A percentile compares a stretch with the other conserved stretches of the same genome.
Conservation (phyloP, 495 filamentous ascomycete genomes). For the Xylaria venustula region DNA sequence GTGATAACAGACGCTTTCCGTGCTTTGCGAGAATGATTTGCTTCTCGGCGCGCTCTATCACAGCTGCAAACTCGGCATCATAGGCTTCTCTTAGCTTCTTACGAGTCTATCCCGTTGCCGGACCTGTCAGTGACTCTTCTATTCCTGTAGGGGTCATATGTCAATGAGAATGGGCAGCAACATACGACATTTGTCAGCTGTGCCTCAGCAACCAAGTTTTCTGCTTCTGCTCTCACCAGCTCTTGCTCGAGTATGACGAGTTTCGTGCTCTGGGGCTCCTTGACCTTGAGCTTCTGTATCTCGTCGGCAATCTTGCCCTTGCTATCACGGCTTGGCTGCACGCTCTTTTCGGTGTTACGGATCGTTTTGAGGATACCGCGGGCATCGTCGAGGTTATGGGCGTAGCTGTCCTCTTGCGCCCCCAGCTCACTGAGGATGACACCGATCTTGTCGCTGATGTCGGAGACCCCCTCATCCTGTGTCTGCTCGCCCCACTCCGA, state of each 20-base stretch:
- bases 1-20: constrained; percentile 76
- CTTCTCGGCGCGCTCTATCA: constrained; percentile 94
- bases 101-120: constrained; percentile 59
- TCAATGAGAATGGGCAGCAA: neutral
- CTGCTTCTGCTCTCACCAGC: constrained; percentile 90
- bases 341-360: constrained; percentile 84
- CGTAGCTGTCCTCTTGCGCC: constrained; percentile 86
- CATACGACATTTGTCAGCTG: constrained; percentile 90
- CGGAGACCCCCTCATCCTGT: constrained; percentile 77
- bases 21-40: constrained; percentile 90
- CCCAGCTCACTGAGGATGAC: constrained; percentile 89
- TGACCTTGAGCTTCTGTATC: constrained; percentile 82
- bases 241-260: constrained; percentile 89
- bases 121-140: constrained; percentile 12
- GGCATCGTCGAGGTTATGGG: constrained; percentile 80
- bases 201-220: constrained; percentile 92
- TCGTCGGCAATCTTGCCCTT: constrained; percentile 85
- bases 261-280: constrained; percentile 76
- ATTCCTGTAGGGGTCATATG: neutral
- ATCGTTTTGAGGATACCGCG: constrained; percentile 81
- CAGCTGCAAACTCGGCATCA: constrained; percentile 78
- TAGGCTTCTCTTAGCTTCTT: constrained; percentile 94
- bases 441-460: constrained; percentile 90
- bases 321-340: constrained; percentile 87
- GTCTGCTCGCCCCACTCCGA: constrained; percentile 95